Base-by-base conservation (phyloP, 495 filamentous ascomycete species). In the Penicillium arizonense region DNA sequence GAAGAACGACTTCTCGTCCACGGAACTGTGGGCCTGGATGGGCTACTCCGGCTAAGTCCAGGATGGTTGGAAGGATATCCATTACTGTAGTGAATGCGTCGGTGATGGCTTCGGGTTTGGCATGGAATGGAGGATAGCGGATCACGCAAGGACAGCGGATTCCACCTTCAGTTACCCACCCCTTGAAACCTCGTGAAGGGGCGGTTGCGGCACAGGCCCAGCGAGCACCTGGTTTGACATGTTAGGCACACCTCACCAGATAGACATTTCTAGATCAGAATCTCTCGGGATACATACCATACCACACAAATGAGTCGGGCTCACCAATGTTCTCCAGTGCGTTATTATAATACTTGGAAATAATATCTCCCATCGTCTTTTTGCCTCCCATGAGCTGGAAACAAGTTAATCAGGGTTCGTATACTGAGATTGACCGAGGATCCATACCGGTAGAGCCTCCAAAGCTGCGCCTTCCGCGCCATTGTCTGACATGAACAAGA, bases 261-360 rank as follows among this genome's bases (percentile, higher is more conserved):
- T 39, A 5, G 11, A 20, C 3, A 5, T 66, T 12, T 72, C 73
- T 14, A 18, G 18, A 21, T 23, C 20, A 10, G 75, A 72, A 10
- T 77, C 20, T 40, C 37, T 20, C 18, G 4, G 37, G 3, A 24
- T 24, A 42, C 39, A 24, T 77, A 2, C 82, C 81, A 53, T 85
- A 84, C 81, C 82, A 84, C 52, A 82, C 76, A 58, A 84, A 85
- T 1, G 73, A 77, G 61, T 84, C 72, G 38, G 60, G 63, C 44
- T 75, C 71, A 10, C 81, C 82, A 14, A 85, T 76, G 50, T 85
- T 86, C 9, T 81, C 79, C 30, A 82, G 61, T n/a, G 64, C 70
- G 64, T 85, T 85, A 59, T 83, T 66, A 55, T 82, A 84, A 62
- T 81, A 83, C 58, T 81, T 79, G 51, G 77, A 11, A 12, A 60